These are phyloP conservation scores for Persicaria tinctoria DNA, from an alignment of 148 eudicot species.

Conservation along the genomic window DNA sequence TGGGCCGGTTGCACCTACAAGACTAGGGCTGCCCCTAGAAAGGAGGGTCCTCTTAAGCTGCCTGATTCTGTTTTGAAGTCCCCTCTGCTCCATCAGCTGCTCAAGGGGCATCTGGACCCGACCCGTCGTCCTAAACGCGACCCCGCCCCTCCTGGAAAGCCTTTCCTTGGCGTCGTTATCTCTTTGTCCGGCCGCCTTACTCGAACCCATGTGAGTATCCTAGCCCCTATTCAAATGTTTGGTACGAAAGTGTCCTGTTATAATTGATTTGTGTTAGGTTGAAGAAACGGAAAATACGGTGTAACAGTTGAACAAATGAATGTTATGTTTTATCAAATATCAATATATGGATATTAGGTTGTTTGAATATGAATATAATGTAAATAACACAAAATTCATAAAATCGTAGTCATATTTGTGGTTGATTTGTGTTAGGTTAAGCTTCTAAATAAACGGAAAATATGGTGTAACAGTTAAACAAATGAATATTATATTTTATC, in stretches of 20 bases:
- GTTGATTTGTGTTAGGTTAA: too few relatives aligned
- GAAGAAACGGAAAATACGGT: too few relatives aligned
- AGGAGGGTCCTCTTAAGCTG: constrained; percentile 33
- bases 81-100: constrained; percentile 37
- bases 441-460: too few relatives aligned
- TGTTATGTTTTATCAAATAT: too few relatives aligned
- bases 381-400: too few relatives aligned
- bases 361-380: too few relatives aligned
- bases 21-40: constrained; percentile 54
- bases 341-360: too few relatives aligned
- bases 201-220: constrained; percentile 52
- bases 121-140: constrained; percentile 34
- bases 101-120: constrained; percentile 47
- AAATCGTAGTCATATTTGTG: too few relatives aligned
- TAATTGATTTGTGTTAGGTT: too few relatives aligned
- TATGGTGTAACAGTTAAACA: too few relatives aligned
- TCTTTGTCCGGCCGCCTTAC: constrained; percentile 64
- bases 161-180: constrained; percentile 61
- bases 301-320: too few relatives aligned
- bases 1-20: constrained; percentile 69
- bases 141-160: constrained; percentile 37
- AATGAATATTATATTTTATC: too few relatives aligned
- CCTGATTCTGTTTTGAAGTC: constrained; percentile 52
- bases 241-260: background rate
- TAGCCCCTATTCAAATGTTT: background rate